Evolutionary conservation across 441 rosid species (phyloP).

Genomic region (Bocquillonia castaneifolia): DNA sequence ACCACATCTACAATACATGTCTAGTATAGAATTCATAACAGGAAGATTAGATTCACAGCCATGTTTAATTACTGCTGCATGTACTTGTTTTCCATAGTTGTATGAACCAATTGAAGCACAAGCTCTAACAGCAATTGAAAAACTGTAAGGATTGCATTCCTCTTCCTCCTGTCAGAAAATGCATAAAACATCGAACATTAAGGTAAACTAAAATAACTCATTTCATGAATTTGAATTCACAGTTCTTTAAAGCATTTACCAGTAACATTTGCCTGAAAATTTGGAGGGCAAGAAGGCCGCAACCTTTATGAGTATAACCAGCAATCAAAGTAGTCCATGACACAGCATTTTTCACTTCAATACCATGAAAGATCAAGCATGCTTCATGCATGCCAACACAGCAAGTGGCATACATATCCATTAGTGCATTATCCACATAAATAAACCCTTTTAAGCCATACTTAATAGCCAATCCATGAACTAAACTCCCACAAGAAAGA

Average conservation of each 20-base stretch:
- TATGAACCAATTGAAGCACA: constrained; percentile 59
- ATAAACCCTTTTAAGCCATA: constrained; percentile 53
- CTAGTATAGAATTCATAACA: constrained; percentile 75
- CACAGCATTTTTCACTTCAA: constrained; percentile 53
- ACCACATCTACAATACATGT: constrained; percentile 83
- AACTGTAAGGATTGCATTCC: constrained; percentile 56
- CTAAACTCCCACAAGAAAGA: constrained; percentile 45
- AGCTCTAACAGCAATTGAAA: constrained; percentile 82
- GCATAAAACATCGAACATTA: background rate
- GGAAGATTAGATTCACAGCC: constrained; percentile 70
- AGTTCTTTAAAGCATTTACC: constrained; percentile 34
- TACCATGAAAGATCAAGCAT: constrained; percentile 44
- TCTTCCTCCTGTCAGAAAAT: constrained; percentile 49
- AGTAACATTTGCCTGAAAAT: constrained; percentile 60
- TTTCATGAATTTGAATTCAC: background rate
- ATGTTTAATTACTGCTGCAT: constrained; percentile 48
- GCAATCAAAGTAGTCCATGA: constrained; percentile 83
- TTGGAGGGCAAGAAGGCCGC: constrained; percentile 52
- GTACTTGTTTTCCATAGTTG: constrained; percentile 63
- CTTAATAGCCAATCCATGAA: constrained; percentile 63
- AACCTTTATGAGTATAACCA: constrained; percentile 74
- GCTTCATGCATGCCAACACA: constrained; percentile 58
- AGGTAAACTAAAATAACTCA: background rate
- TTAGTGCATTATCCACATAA: constrained; percentile 63
- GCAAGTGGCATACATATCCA: constrained; percentile 75